Base-by-base conservation (phyloP, 2,329 filamentous ascomycete species). In the Exophiala dermatitidis region DNA sequence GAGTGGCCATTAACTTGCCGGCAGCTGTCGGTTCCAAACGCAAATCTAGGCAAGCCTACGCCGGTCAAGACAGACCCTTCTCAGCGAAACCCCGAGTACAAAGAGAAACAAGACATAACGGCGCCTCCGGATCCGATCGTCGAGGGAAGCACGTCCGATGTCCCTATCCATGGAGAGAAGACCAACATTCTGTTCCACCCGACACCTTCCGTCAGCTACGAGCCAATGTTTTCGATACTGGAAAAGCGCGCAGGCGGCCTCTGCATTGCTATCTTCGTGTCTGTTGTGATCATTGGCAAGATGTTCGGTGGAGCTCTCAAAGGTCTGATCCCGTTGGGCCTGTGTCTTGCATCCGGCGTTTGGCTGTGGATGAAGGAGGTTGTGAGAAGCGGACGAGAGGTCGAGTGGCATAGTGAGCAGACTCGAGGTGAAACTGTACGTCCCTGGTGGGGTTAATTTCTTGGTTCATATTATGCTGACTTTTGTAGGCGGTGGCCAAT, bases 161-260 rank as follows among this genome's bases (percentile, higher is more conserved):
- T 97, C 1, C 93, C 93, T 2, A 95, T 97, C 54, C 87, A 90
- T 66, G 91, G 90, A 64, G 91, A 97, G 67, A 96, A 93, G 78
- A 97, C 93, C 2, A 96, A 95, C 58, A 84, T 97, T 12, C 78
- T 96, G 31, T 97, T 97, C 70, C 91, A 96, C 69, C 91, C 93
- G 10, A 97, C 91, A 0, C 91, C 91, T 0, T 86, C 86, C 0
- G 80, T 95, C 61, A 89, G 85, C 72, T 95, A 89, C 66, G 88
- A 95, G 69, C 89, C 90, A 3, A 95, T 90, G 79, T 96, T 87
- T 67, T 80, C 77, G 19, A 71, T 80, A 8, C 70, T 96, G 53
- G 89, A 97, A 71, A 80, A 81, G 60, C 81, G 84, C 6, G 87
- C 85, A n/a, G 82, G 81, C 43, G 73, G 81, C 0, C 71, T 96